Evolutionary conservation across 2,329 filamentous ascomycete species (phyloP), one percentile per base, ranked within the genome.

Genomic region (Trichophyton mentagrophytes): DNA sequence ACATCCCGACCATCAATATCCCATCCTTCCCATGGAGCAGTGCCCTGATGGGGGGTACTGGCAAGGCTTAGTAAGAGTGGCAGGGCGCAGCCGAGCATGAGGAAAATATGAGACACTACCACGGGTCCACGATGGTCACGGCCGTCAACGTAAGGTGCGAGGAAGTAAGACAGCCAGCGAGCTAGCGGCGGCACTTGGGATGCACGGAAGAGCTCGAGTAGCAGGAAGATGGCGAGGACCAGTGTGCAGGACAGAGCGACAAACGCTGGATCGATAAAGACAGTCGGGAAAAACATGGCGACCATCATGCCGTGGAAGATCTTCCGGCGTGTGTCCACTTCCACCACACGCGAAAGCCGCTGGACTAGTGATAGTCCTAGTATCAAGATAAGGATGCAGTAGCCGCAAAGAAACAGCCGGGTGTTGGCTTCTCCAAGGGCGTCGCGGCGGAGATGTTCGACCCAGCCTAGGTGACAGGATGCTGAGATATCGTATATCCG

Each of bases 251-350:
- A 89, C 11, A 99, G 78, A 1, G 88, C 84, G 57, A 86, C 85
- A 72, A 89, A 97, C 46, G 86, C 80, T 0, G 93, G 92, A 71
- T 99, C 93, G 64, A 97, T 77, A 70, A 85, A 96, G 1, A 87
- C 88, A 1, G 89, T 85, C 0, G 93, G 91, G 1, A 97, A 80
- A 61, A 99, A 86, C 89, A 99, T 96, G 61, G 85, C 85, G 6
- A 97, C 92, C 88, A 97, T 97, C 81, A 92, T 96, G 66, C 95
- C 95, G 73, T 99, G 93, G 72, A 99, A 99, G 25, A 97, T 89
- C 73, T 99, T 99, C 58, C 93, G 85, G 57, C 93, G 84, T 1
- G 93, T 99, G 74, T 99, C 93, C 55, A 99, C 92, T 74, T 96
- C 91, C 66, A 88, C 91, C 57, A 89, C 78, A 2, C 84, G 78